These are phyloP conservation scores for Phymatotrichopsis omnivora DNA, from an alignment of 2,329 filamentous ascomycete species.

Conservation along the genomic window DNA sequence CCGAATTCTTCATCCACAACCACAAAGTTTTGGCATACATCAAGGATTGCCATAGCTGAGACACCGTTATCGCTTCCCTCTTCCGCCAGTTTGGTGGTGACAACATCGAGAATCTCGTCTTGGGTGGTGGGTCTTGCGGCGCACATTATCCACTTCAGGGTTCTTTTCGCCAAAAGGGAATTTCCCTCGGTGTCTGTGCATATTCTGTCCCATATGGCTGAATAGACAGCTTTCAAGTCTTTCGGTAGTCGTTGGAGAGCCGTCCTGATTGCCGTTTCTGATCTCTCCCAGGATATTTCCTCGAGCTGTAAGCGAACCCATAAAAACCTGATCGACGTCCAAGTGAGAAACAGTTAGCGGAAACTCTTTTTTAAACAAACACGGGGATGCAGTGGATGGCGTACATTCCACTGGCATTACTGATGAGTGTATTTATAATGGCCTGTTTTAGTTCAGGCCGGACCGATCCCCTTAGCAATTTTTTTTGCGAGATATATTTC, in stretches of 20 bases:
- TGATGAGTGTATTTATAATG: conserved; percentile 5
- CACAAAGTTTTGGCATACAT: conserved; percentile 18
- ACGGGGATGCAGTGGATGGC: background rate
- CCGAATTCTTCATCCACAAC: conserved; percentile 9
- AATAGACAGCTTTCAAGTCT: background rate
- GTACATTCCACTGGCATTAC: conserved; percentile 13
- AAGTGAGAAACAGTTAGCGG: background rate
- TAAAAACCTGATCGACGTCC: conserved; percentile 2
- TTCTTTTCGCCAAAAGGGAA: background rate
- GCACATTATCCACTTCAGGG: conserved; percentile 3
- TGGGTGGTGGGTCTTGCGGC: background rate
- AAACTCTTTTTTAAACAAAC: background rate
- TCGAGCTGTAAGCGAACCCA: conserved; percentile 8
- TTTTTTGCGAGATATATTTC: background rate
- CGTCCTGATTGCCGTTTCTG: background rate
- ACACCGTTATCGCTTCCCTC: no score
- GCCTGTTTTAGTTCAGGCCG: background rate
- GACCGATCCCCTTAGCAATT: conserved; percentile 5
- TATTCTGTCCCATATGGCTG: background rate
- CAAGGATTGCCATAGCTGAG: background rate
- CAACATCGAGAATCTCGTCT: background rate
- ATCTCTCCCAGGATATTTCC: background rate
- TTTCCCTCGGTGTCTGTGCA: background rate
- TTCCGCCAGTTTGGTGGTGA: no score
- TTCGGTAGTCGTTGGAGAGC: background rate